phyloP scores from a whole-genome alignment of 2,329 filamentous ascomycete genomes.

The Talaromyces atroroseus region DNA sequence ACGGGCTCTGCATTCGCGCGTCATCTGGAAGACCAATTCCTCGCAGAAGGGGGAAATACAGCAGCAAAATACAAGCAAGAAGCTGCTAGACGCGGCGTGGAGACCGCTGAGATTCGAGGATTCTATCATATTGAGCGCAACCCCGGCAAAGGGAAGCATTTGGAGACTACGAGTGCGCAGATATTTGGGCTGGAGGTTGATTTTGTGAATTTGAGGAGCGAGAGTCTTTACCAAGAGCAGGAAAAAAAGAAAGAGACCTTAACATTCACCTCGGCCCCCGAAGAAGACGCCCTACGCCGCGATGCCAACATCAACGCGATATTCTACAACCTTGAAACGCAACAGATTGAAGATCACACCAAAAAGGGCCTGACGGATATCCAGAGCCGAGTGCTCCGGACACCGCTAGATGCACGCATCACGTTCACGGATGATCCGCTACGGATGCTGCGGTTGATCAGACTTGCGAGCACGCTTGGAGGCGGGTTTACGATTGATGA shows the following conservation, averaged over 20 bases:
- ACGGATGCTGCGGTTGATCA: background rate
- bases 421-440: conserved; percentile 8
- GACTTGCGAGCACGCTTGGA: conserved; percentile 4
- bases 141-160: conserved; percentile 7
- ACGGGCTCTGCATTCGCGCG: background rate
- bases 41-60: background rate
- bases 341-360: conserved; percentile 1
- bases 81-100: background rate
- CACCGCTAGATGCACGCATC: conserved; percentile 1
- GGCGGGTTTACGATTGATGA: conserved; percentile 1
- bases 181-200: conserved; percentile 8
- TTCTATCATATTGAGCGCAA: conserved; percentile 4
- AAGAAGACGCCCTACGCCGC: conserved; percentile 6
- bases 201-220: conserved; percentile 6
- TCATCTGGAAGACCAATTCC: background rate
- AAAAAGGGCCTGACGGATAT: background rate
- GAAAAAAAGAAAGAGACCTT: background rate
- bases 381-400: background rate
- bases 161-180: conserved; percentile 1
- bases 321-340: conserved; percentile 4
- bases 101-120: conserved; percentile 2
- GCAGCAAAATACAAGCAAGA: background rate
- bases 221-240: background rate
- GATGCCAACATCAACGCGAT: conserved; percentile 7
- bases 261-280: background rate